These are phyloP conservation scores for Ceratocystis lukuohia DNA, from an alignment of 2,329 filamentous ascomycete species.

Conservation along the genomic window DNA sequence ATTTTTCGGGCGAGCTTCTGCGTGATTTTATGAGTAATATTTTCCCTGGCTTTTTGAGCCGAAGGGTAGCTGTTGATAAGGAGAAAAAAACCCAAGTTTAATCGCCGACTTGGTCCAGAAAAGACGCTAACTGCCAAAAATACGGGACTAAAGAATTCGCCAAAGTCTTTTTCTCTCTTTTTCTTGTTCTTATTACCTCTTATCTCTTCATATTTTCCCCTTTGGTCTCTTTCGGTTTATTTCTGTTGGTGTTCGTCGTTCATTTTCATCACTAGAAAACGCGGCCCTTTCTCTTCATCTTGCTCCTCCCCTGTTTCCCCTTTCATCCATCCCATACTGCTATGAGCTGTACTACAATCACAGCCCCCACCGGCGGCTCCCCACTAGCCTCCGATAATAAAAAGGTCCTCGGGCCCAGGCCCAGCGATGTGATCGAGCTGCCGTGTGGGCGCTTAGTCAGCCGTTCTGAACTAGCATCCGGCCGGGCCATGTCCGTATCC, in stretches of 20 bases:
- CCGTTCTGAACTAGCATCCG: not conserved
- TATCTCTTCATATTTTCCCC: too few relatives aligned
- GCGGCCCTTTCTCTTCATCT: not conserved
- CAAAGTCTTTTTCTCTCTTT: too few relatives aligned
- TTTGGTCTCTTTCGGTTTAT: not conserved
- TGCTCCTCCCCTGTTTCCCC: not conserved
- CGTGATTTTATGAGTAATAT: not conserved
- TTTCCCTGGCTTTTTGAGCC: not conserved
- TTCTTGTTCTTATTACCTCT: too few relatives aligned
- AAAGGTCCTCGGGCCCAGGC: not conserved
- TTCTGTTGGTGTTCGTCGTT: not conserved
- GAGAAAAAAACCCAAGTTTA: too few relatives aligned
- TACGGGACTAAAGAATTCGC: too few relatives aligned
- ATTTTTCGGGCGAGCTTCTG: not conserved
- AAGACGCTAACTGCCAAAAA: too few relatives aligned
- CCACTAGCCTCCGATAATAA: not conserved
- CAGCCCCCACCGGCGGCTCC: not conserved
- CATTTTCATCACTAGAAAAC: not conserved
- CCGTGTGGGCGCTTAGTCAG: constrained; percentile 11
- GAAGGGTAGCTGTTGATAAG: too few relatives aligned
- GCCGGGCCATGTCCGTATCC: not conserved
- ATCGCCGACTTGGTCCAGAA: too few relatives aligned
- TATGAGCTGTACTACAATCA: not conserved
- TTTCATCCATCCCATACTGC: not conserved
- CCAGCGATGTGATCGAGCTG: constrained; percentile 6